Base-by-base conservation (phyloP, 192 early-diverging fungal species). In the Spinellus fusiger region DNA sequence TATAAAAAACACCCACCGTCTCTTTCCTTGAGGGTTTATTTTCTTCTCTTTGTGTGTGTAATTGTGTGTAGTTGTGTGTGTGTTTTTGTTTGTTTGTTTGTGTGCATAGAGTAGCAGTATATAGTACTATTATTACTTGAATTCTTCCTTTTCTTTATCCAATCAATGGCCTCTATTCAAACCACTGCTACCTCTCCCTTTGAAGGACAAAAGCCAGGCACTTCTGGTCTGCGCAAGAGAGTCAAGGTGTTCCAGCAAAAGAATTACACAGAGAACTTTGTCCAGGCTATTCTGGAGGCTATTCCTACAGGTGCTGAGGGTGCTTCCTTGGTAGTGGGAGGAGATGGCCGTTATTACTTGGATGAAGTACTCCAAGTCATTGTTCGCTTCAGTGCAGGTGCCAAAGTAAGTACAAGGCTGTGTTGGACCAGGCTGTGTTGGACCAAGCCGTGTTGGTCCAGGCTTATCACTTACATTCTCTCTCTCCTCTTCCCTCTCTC, bases 201-300 rank as follows among this genome's bases (percentile, higher is more conserved):
- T 53, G 86, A 86, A n/a, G 94, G 87, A 60, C 96, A 98, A 79
- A 97, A 96, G 77, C 96, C 95, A 31, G 96, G 96, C 49, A 98
- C 96, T 28, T 92, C 84, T 66, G 95, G 95, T 38, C 86, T 98
- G 27, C 88, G 95, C 71, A 98, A 98, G 76, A 88, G 93, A 52
- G 93, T 95, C 66, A 93, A 86, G 73, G 87, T 97, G 53, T 98
- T 98, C 73, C 84, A 96, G 80, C 93, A 98, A 71, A 75, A 71
- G 38, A 76, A 94, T 77, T 98, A 98, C 80, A 95, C 94, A 25
- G 93, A 96, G 71, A 94, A 93, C 86, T 98, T 98, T 77, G 79
- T 98, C 49, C 94, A 96, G 77, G 84, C 89, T 40, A 95, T 87
- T 47, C 82, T 98, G 31, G 78, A 82, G 15, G 80, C 89, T 32